Evolutionary conservation across 2,329 filamentous ascomycete species (phyloP), one percentile per base, ranked within the genome.

Genomic region (Colletotrichum endophyticum): DNA sequence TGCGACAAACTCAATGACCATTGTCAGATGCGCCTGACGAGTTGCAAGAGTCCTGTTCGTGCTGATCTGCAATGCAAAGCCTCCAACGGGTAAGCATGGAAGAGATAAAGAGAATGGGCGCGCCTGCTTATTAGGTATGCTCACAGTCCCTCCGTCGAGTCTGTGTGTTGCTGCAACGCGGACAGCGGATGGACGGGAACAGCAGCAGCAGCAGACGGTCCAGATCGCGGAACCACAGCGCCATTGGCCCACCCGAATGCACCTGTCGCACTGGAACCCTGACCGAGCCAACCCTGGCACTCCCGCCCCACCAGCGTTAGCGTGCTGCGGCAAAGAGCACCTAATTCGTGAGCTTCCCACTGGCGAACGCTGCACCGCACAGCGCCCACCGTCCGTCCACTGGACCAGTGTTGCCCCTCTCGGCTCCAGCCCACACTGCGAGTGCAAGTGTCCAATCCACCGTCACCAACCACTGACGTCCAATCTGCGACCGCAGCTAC

Each of bases 401-500:
- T 25, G 28, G 32, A 11, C 12, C 32, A 32, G 49, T 15, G 63
- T 63, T 76, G 73, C 73, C 73, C 73, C 73, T 76, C 63, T 59
- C 64, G 70, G 44, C 66, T 53, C 66, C 66, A 70, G 63, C 39
- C 62, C 61, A 34, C 61, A 68, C 63, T 61, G 30, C 59, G 36
- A 22, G 28, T 61, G 57, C 25, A 61, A 61, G 57, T 32, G 30
- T 22, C 32, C 34, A 73, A 68, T 59, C 72, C 72, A 71, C 72
- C 34, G 39, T 69, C 63, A 64, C 70, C 63, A 75, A 75, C 72
- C 49, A 66, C 62, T 34, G 57, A 62, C 56, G 34, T 73, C 59
- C 64, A 75, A 75, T 73, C 72, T 62, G 68, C 72, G 62, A 72
- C 72, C 72, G 57, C 70, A 76, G 70, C 70, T 73, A 49, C 57